phyloP scores from a whole-genome alignment of 371 early-diverging fungal species.

The Mucor piriformis region DNA sequence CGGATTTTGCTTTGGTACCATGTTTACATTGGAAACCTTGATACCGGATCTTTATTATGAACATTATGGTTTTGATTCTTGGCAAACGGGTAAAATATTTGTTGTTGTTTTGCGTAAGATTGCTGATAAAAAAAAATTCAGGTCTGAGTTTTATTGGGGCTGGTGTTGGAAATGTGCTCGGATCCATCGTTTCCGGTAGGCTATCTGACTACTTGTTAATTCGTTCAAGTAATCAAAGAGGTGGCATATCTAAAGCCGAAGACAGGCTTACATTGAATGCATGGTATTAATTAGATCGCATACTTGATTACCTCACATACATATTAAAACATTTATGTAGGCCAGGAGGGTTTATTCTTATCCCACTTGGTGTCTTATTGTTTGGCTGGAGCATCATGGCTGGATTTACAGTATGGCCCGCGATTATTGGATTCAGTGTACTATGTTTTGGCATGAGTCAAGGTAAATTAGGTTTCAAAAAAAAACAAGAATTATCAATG shows the following conservation, averaged over 20 bases:
- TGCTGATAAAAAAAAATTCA: background rate
- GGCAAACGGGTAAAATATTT: conserved; percentile 41
- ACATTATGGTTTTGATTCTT: conserved; percentile 43
- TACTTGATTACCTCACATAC: background rate
- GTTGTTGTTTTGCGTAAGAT: background rate
- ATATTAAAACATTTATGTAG: conserved; percentile 32
- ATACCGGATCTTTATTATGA: conserved; percentile 39
- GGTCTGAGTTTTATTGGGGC: conserved; percentile 50
- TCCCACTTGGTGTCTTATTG: conserved; percentile 55
- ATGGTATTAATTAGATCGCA: conserved; percentile 27
- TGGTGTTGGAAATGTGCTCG: conserved; percentile 45
- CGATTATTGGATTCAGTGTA: conserved; percentile 56
- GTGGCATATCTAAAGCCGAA: conserved; percentile 34
- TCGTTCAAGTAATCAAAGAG: conserved; percentile 29
- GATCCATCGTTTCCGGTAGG: conserved; percentile 37
- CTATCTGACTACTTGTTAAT: conserved; percentile 41
- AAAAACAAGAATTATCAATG: background rate
- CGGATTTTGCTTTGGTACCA: conserved; percentile 27
- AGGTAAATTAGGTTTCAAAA: conserved; percentile 26
- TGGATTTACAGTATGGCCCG: conserved; percentile 42
- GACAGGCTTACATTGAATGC: conserved; percentile 47
- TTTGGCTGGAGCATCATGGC: conserved; percentile 59
- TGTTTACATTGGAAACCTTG: conserved; percentile 52
- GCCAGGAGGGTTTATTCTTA: conserved; percentile 53
- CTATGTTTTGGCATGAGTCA: conserved; percentile 65